phyloP scores from a whole-genome alignment of 2,329 filamentous ascomycete genomes.

The Aaosphaeria arxii region DNA sequence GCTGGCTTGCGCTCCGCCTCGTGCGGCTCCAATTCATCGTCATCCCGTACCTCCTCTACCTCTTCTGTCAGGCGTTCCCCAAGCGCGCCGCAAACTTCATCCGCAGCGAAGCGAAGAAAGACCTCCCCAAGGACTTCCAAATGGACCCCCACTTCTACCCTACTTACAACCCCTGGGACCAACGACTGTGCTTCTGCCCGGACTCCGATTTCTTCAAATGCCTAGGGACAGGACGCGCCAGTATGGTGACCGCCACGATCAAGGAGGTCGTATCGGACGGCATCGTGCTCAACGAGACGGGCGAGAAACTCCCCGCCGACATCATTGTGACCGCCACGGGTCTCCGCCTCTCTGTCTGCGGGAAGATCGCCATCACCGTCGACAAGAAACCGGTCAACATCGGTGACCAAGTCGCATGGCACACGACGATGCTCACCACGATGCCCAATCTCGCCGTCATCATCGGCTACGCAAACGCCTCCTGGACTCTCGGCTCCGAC shows the following conservation, averaged over 20 bases:
- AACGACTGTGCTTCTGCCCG: conserved; percentile 70
- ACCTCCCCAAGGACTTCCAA: conserved; percentile 49
- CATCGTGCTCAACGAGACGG: conserved; percentile 46
- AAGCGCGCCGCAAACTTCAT: conserved; percentile 48
- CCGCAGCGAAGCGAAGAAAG: conserved; percentile 41
- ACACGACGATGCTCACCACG: conserved; percentile 59
- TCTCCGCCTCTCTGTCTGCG: conserved; percentile 55
- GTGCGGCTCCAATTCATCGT: conserved; percentile 54
- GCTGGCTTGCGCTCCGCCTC: conserved; percentile 45
- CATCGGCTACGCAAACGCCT: conserved; percentile 59
- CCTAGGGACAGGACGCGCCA: conserved; percentile 50
- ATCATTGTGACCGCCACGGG: conserved; percentile 66
- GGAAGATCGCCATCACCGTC: conserved; percentile 50
- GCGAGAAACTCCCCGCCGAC: conserved; percentile 53
- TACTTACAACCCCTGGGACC: conserved; percentile 58
- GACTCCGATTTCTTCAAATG: conserved; percentile 58
- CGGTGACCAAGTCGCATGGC: conserved; percentile 57
- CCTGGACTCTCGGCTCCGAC: conserved; percentile 64
- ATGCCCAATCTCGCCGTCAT: conserved; percentile 60
- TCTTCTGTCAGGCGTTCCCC: conserved; percentile 56
- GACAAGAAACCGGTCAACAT: conserved; percentile 50
- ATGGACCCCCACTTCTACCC: conserved; percentile 48
- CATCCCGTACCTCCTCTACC: conserved; percentile 46
- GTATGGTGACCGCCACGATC: conserved; percentile 56
- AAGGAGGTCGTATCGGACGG: conserved; percentile 47